Conservation (phyloP, 148 eudicot genomes). For the Nepenthes mirabilis region DNA sequence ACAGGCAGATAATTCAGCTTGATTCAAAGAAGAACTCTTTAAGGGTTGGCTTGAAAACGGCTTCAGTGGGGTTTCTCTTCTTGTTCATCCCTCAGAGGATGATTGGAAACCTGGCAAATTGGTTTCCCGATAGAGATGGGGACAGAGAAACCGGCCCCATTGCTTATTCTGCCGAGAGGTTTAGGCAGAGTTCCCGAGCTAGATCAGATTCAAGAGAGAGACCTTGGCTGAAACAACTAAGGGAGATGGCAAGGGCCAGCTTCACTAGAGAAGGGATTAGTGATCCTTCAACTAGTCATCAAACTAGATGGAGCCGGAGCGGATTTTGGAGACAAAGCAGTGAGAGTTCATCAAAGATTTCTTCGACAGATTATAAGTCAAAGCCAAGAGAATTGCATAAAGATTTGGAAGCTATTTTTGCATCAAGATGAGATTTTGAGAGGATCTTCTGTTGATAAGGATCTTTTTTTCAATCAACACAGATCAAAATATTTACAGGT, state of each 20-base stretch:
- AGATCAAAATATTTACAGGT: no score
- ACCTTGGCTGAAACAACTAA: constrained; percentile 73
- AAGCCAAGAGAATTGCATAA: constrained; percentile 54
- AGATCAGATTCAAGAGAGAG: constrained; percentile 39
- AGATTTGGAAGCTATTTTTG: constrained; percentile 91
- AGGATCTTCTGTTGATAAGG: background rate
- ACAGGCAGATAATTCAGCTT: constrained; percentile 46
- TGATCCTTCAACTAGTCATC: constrained; percentile 52
- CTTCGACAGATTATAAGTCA: constrained; percentile 46
- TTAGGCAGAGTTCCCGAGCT: constrained; percentile 21
- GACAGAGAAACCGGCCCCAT: constrained; percentile 13
- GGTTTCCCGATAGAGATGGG: constrained; percentile 15
- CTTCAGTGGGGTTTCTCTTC: constrained; percentile 40
- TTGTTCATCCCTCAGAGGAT: constrained; percentile 34
- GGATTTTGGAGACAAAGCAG: constrained; percentile 66
- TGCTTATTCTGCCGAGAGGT: constrained; percentile 15
- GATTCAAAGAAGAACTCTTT: constrained; percentile 38
- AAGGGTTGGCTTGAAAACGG: constrained; percentile 36
- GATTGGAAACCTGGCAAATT: constrained; percentile 24
- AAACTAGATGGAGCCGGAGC: constrained; percentile 59
- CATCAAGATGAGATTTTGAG: constrained; percentile 28
- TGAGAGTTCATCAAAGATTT: constrained; percentile 48
- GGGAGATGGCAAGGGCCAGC: constrained; percentile 70
- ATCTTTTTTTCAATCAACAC: no score
- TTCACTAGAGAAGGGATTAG: constrained; percentile 36